Percentiles rank a stretch among this genome's conserved stretches.
Evolutionary conservation across 2,329 filamentous ascomycete genomes (phyloP).

Genomic region (Epichloe coenophiala): DNA sequence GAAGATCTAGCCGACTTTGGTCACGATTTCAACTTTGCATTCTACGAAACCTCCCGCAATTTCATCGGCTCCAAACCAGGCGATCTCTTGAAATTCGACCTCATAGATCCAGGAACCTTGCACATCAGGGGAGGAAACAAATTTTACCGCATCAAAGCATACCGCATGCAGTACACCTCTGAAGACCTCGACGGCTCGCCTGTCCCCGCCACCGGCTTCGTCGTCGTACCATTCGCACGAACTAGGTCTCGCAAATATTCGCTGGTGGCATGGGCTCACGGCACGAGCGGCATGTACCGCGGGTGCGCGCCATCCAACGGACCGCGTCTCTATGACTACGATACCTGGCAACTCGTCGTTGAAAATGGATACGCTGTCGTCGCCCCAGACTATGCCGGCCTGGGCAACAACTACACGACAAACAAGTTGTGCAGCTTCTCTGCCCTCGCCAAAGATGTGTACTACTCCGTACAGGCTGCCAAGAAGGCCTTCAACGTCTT

Average conservation of each 20-base stretch:
- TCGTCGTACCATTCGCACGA: slow-evolving; percentile 5
- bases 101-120: slow-evolving; percentile 3
- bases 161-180: slow-evolving; percentile 10
- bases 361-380: slow-evolving; percentile 8
- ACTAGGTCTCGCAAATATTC: background rate
- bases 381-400: slow-evolving; percentile 12
- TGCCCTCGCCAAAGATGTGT: slow-evolving; percentile 7
- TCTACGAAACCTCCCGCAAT: slow-evolving; percentile 7
- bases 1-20: background rate
- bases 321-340: slow-evolving; percentile 4
- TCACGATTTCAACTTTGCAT: slow-evolving; percentile 5
- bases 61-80: slow-evolving; percentile 7
- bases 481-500: too few species aligned
- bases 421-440: slow-evolving; percentile 9
- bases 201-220: slow-evolving; percentile 9
- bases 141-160: slow-evolving; percentile 7
- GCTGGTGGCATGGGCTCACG: slow-evolving; percentile 7
- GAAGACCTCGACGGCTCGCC: slow-evolving; percentile 6
- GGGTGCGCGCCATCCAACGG: slow-evolving; percentile 7
- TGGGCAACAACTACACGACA: slow-evolving; percentile 10
- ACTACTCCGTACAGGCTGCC: slow-evolving; percentile 4
- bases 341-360: slow-evolving; percentile 6
- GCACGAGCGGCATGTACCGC: slow-evolving; percentile 6
- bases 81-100: slow-evolving; percentile 9
- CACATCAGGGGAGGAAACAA: slow-evolving; percentile 7